Evolutionary conservation across 257 asterid genomes (phyloP), one percentile per base, ranked within the genome.

Genomic region (Rauvolfia tetraphylla): DNA sequence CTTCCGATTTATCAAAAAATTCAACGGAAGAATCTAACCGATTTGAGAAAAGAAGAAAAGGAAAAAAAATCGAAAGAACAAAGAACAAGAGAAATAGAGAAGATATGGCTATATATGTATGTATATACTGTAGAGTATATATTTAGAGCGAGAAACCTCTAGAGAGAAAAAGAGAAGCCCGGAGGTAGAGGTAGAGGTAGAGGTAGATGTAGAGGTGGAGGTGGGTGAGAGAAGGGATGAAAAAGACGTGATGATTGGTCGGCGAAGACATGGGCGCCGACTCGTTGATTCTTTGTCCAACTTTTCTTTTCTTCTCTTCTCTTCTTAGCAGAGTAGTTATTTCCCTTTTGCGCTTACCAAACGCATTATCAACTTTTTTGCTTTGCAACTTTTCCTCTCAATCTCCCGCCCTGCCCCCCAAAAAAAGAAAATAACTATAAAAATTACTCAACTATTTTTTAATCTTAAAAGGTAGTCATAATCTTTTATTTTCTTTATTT

Each of bases 241-340:
- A 75, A 76, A 68, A 54, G 76, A 76, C 51, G 71, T 76, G 81
- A 72, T 77, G 76, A 78, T 82, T 82, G 86, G 88, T 82, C 88
- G 88, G 86, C 86, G 63, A 53, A 46, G 79, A 72, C 79, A 79
- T 68, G 59, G 78, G 81, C 83, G 82, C 86, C 88, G 86, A 76
- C 83, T 82, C 67, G 57, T 75, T 76, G 78, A 68, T 78, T 81
- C 80, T 74, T 66, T 68, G 70, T 71, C 79, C 57, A 7, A 34
- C 42, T 59, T 34, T 20, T 59, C 22, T 2, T 7, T n/a, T 5
- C 33, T 25, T 4, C 22, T 51, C n/a, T 41, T 59, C 23, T 4
- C 23, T 34, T 63, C 3, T 59, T 0, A 1, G 49, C 34, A n/a
- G n/a, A n/a, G n/a, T n/a, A n/a, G n/a, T n/a, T n/a, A n/a, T n/a